phyloP scores from a whole-genome alignment of 345 rosid species.

The Trapa bicornis region DNA sequence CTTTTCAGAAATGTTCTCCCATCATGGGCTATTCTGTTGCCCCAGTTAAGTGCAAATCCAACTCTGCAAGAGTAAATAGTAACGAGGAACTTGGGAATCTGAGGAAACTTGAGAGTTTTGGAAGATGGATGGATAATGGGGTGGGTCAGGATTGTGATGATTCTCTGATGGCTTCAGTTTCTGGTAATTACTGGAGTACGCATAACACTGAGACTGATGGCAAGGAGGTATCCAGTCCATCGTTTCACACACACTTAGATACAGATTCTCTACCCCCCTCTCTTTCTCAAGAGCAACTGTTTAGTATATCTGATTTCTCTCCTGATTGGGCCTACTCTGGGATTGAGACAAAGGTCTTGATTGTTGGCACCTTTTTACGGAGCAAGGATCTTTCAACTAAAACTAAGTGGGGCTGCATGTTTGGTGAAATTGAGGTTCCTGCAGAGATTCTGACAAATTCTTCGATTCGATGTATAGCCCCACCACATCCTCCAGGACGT shows the following conservation, averaged over 20 bases:
- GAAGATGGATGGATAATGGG: constrained; percentile 81
- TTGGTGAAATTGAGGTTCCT: constrained; percentile 58
- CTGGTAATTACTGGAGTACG: constrained; percentile 62
- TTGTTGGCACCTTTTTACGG: constrained; percentile 40
- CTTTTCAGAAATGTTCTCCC: constrained; percentile 8
- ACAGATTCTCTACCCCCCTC: constrained; percentile 62
- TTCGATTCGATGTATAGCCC: constrained; percentile 46
- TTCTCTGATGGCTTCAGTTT: constrained; percentile 64
- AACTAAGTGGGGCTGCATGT: constrained; percentile 56
- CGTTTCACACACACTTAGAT: constrained; percentile 43
- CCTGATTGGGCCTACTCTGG: constrained; percentile 56
- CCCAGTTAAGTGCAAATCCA: constrained; percentile 27
- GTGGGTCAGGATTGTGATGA: constrained; percentile 62
- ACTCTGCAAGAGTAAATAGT: constrained; percentile 14
- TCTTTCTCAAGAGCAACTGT: constrained; percentile 70
- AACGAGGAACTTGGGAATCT: constrained; percentile 38
- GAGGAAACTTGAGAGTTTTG: constrained; percentile 75
- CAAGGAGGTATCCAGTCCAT: constrained; percentile 62
- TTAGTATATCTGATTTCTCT: constrained; percentile 54
- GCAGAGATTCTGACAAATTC: constrained; percentile 43
- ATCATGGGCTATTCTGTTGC: constrained; percentile 17
- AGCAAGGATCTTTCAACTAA: constrained; percentile 27
- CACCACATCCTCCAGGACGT: constrained; percentile 38
- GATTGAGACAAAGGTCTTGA: constrained; percentile 41
- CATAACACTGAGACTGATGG: constrained; percentile 49